Percentiles rank a stretch among this genome's conserved stretches.
These are phyloP conservation scores for Vickermania spadyakhi DNA, from an alignment of 208 protist genomes.

Conservation along the genomic window DNA sequence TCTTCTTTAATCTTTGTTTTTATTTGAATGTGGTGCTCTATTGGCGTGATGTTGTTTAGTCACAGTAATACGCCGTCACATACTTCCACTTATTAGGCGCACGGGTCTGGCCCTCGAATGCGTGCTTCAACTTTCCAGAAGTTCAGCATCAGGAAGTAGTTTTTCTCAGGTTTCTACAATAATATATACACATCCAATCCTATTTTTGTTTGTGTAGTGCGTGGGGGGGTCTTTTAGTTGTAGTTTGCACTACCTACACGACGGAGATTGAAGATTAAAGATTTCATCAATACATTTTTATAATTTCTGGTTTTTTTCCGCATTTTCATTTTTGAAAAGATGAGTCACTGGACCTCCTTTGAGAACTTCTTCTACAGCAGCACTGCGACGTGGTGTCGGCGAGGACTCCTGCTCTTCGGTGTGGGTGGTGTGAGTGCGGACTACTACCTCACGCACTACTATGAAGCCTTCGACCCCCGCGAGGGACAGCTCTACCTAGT, in stretches of 20 bases:
- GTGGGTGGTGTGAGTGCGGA: constrained; percentile 59
- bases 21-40: no score
- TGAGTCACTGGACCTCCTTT: constrained; percentile 77
- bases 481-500: constrained; percentile 58
- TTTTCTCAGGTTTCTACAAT: no score
- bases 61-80: neutral
- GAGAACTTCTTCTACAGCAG: constrained; percentile 61
- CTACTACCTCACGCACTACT: constrained; percentile 81
- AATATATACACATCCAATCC: constrained; percentile 3
- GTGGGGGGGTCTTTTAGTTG: no score
- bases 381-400: constrained; percentile 46
- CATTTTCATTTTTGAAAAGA: no score
- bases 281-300: no score
- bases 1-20: no score
- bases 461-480: constrained; percentile 52
- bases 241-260: no score
- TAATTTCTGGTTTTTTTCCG: no score
- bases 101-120: no score
- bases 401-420: constrained; percentile 42
- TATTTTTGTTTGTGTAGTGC: constrained; percentile 5
- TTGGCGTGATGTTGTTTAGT: neutral
- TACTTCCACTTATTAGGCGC: neutral
- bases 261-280: no score
- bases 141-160: no score
- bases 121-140: no score